Conservation (phyloP, 805 yeast species). For the Yamadazyma sp. region DNA sequence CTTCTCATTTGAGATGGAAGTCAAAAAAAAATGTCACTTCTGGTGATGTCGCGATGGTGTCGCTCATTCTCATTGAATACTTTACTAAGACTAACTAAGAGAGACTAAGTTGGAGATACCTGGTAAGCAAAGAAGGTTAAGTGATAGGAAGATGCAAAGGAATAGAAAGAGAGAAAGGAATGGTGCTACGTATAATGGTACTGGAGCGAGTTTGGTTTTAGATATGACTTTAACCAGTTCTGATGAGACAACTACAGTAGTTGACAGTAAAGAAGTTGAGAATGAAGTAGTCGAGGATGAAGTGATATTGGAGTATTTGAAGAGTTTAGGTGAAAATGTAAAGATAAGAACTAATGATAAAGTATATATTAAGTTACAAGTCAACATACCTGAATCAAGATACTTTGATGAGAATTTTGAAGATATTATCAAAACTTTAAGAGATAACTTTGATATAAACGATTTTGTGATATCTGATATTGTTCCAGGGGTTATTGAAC, state of each 20-base stretch:
- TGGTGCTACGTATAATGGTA: background rate
- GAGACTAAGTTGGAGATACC: too few species aligned
- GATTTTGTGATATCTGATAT: constrained; percentile 20
- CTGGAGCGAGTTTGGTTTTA: too few species aligned
- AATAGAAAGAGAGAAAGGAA: background rate
- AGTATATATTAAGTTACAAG: constrained; percentile 12
- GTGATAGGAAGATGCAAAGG: background rate
- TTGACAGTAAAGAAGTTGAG: too few species aligned
- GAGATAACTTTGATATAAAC: constrained; percentile 18
- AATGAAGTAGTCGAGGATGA: constrained; percentile 4
- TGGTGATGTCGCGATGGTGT: background rate
- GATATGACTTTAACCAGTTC: too few species aligned
- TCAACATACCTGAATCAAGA: constrained; percentile 24
- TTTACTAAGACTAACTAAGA: too few species aligned
- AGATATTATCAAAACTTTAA: constrained; percentile 13
- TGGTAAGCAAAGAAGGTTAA: background rate
- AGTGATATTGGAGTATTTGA: constrained; percentile 1
- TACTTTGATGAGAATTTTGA: constrained; percentile 17
- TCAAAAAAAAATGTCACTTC: background rate
- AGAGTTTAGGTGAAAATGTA: constrained; percentile 1
- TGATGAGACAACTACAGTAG: too few species aligned
- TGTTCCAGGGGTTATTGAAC: constrained; percentile 26
- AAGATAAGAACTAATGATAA: constrained; percentile 3
- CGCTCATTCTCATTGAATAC: too few species aligned
- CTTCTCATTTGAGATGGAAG: background rate